Evolutionary conservation across 2,329 filamentous ascomycete species (phyloP), one percentile per base, ranked within the genome.

Genomic region (Penicillium sp.): DNA sequence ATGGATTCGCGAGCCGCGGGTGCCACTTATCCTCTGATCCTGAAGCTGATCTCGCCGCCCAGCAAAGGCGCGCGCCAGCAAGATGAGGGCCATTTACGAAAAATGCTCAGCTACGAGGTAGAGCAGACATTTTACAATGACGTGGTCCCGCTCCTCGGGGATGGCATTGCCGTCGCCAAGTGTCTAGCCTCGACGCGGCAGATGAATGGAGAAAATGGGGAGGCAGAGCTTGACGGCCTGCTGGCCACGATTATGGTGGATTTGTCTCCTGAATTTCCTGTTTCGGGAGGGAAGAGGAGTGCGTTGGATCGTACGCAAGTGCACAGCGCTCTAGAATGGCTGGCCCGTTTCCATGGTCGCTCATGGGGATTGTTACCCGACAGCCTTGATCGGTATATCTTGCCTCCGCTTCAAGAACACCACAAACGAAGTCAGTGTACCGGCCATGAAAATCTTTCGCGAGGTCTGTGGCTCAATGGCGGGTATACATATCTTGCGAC

Each of bases 401-500:
- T 81, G 0, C 84, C 87, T 0, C 87, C 87, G 0, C 74, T 88
- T 0, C 76, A 86, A 19, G 86, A 89, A 63, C 69, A 68, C 0
- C 58, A 57, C 5, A 66, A 75, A 22, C 65, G 75, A 22, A 37
- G 33, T 18, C 35, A 40, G 22, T n/a, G 35, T 14, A 66, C 69
- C 6, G 41, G 63, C 14, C 55, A 44, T 2, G 58, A 56, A 0
- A 58, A 64, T 18, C 60, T 47, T 51, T 63, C 63, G 6, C 68
- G 37, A 11, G 76, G 72, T 5, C 60, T 85, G 2, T 89, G 87
- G 87, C 72, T 87, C 6, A 87, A 89, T 44, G 87, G 87, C 1
- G 87, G 87, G 0, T 90, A 90, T 66, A 89, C 87, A 0, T 89
- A 89, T 64, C 83, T 90, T 0, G 83, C 85, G 0, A 90, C 87